Conservation (phyloP, 306 rosid genomes). For the Vigna hirtella region DNA sequence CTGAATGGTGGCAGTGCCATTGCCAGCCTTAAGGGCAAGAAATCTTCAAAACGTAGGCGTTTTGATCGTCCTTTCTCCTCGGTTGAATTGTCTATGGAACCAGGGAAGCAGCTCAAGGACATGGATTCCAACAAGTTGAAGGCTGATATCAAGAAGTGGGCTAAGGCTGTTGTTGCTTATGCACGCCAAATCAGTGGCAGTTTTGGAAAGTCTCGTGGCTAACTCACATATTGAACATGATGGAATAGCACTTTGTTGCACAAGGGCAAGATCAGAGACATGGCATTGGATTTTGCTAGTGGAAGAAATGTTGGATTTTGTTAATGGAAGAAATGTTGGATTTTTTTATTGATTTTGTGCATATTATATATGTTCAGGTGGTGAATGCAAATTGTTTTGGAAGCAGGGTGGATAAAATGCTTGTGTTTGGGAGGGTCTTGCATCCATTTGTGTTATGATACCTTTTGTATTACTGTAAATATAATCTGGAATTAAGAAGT, state of each 20-base stretch:
- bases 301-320: slow-evolving; percentile 7
- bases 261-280: background rate
- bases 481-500: background rate
- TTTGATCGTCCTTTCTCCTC: slow-evolving; percentile 60
- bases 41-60: slow-evolving; percentile 41
- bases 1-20: slow-evolving; percentile 45
- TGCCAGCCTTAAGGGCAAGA: slow-evolving; percentile 24
- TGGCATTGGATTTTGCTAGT: slow-evolving; percentile 1
- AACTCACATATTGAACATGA: slow-evolving; percentile 6
- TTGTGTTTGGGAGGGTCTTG: background rate
- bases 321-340: slow-evolving; percentile 1
- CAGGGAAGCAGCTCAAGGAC: slow-evolving; percentile 71
- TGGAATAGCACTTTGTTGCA: background rate
- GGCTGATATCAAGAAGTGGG: slow-evolving; percentile 82
- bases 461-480: background rate
- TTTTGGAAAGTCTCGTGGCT: slow-evolving; percentile 55
- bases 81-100: slow-evolving; percentile 64
- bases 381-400: slow-evolving; percentile 4
- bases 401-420: slow-evolving; percentile 32
- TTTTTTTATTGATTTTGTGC: background rate
- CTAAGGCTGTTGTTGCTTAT: slow-evolving; percentile 85
- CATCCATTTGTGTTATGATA: background rate
- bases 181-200: slow-evolving; percentile 85
- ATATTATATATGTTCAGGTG: background rate
- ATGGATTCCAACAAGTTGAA: slow-evolving; percentile 87